Evolutionary conservation across 257 asterid species (phyloP).

Genomic region (Penstemon davidsonii): DNA sequence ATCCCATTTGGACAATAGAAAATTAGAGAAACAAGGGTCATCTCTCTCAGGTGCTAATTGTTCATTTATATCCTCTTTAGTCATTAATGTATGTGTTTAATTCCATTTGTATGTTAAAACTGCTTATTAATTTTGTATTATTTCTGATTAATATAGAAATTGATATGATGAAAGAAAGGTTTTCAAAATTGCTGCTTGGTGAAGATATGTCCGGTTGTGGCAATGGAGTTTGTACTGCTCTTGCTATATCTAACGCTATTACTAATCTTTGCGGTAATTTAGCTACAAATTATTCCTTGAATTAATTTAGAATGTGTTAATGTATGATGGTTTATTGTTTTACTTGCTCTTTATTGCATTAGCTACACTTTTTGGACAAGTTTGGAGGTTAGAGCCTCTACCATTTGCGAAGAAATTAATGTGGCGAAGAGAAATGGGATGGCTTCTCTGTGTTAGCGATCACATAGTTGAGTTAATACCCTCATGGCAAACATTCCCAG

Average conservation of each 20-base stretch:
- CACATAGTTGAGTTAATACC: constrained; percentile 80
- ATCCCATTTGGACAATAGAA: constrained; percentile 40
- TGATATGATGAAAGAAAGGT: constrained; percentile 88
- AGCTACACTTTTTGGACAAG: constrained; percentile 88
- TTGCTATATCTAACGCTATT: constrained; percentile 86
- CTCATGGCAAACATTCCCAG: constrained; percentile 74
- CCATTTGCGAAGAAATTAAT: constrained; percentile 51
- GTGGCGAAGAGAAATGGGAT: constrained; percentile 89
- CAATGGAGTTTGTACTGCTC: constrained; percentile 81
- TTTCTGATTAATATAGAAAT: constrained; percentile 39
- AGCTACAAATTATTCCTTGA: neutral
- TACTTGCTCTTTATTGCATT: constrained; percentile 9
- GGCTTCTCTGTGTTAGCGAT: constrained; percentile 78
- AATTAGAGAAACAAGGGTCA: constrained; percentile 56
- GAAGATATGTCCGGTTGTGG: constrained; percentile 95
- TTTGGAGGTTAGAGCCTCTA: constrained; percentile 88
- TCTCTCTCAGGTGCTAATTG: constrained; percentile 50
- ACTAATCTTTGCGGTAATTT: constrained; percentile 80
- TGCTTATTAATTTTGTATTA: neutral
- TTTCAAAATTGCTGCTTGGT: constrained; percentile 79
- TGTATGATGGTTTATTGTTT: constrained; percentile 4
- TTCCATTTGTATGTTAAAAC: neutral
- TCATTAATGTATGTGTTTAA: neutral
- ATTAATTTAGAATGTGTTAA: neutral
- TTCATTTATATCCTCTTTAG: neutral